These are phyloP conservation scores for Thuja plicata DNA, from an alignment of 83 land plant species.

Conservation along the genomic window DNA sequence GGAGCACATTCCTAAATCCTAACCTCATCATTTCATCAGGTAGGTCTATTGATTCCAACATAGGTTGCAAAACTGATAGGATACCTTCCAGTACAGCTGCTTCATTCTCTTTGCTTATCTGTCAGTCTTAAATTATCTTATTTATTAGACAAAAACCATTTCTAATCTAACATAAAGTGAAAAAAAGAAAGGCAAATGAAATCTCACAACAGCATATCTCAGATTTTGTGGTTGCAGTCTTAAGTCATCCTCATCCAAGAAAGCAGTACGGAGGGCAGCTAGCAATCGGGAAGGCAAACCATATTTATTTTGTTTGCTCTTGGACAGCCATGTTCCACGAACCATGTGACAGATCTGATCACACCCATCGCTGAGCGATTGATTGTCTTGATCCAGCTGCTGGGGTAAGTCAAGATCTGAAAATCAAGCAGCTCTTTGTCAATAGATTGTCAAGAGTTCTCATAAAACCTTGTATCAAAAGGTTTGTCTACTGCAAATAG, in stretches of 20 bases:
- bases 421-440: not conserved
- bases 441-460: not conserved
- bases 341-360: slow-evolving; percentile 54
- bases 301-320: slow-evolving; percentile 30
- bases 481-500: not conserved
- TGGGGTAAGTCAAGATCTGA: slow-evolving; percentile 13
- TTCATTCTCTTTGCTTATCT: slow-evolving; percentile 20
- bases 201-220: slow-evolving; percentile 29
- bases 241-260: slow-evolving; percentile 12
- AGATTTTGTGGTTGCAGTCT: not conserved
- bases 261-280: slow-evolving; percentile 34
- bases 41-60: slow-evolving; percentile 6
- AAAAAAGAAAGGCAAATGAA: not conserved
- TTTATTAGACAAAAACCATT: not conserved
- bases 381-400: not conserved
- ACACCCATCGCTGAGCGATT: slow-evolving; percentile 4
- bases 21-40: slow-evolving; percentile 8
- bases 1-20: not conserved
- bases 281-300: slow-evolving; percentile 55
- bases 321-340: slow-evolving; percentile 57
- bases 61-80: slow-evolving; percentile 14
- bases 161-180: not conserved
- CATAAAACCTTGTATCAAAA: not conserved
- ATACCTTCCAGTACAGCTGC: slow-evolving; percentile 9
- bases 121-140: not conserved